These are phyloP conservation scores for Schizopora paradoxa DNA, from an alignment of 1,284 basidiomycete species.

Conservation along the genomic window DNA sequence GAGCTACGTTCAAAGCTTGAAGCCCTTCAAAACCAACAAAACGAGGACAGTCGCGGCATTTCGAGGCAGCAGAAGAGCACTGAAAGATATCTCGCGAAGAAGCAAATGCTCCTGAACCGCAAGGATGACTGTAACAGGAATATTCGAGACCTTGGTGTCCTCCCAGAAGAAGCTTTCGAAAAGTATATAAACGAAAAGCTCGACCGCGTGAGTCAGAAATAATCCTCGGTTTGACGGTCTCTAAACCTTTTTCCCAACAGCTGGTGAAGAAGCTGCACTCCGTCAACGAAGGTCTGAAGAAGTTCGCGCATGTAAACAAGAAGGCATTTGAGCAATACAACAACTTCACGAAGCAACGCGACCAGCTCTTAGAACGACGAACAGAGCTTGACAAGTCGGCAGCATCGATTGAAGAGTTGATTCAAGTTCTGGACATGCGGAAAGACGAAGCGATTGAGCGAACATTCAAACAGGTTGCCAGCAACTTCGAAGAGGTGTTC, in stretches of 20 bases:
- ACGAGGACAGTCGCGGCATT: constrained; percentile 81
- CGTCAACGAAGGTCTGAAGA: constrained; percentile 90
- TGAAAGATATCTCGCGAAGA: constrained; percentile 90
- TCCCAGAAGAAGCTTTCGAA: constrained; percentile 96
- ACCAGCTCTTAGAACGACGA: constrained; percentile 81
- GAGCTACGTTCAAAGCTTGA: constrained; percentile 67
- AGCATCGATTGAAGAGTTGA: constrained; percentile 88
- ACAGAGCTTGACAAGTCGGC: constrained; percentile 90
- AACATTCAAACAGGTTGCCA: constrained; percentile 97
- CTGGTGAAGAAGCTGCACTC: constrained; percentile 87
- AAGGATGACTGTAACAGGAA: constrained; percentile 93
- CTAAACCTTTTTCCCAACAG: constrained; percentile 34
- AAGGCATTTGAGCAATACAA: constrained; percentile 99
- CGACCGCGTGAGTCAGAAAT: constrained; percentile 61
- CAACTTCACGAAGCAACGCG: constrained; percentile 96
- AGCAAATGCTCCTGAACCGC: constrained; percentile 75
- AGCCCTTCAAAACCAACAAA: constrained; percentile 72
- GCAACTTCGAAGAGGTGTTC: constrained; percentile 96
- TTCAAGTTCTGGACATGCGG: constrained; percentile 90
- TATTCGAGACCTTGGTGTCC: constrained; percentile 92
- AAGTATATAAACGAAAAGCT: constrained; percentile 84
- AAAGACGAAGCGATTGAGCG: constrained; percentile 99
- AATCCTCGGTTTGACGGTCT: constrained; percentile 2
- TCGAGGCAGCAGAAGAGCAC: constrained; percentile 91
- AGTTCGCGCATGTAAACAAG: constrained; percentile 98